Evolutionary conservation across 495 filamentous ascomycete species (phyloP).

Genomic region (Evansstolkia leycettana): DNA sequence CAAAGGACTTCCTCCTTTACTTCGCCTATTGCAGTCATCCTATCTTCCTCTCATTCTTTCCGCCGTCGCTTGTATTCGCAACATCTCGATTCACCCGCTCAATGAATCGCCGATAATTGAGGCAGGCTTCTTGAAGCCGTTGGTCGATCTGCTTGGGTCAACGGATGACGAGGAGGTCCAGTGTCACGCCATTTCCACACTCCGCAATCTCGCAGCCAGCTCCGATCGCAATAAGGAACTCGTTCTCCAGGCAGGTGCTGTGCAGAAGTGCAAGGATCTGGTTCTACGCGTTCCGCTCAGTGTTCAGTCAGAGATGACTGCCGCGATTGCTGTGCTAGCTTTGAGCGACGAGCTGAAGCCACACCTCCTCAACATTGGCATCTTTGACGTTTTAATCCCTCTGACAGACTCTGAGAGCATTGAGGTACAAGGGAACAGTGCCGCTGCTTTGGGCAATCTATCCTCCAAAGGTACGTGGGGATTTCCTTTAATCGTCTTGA

Average conservation of each 20-base stretch:
- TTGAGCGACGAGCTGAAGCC: conserved; percentile 92
- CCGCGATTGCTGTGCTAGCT: conserved; percentile 93
- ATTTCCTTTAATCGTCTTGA: not conserved
- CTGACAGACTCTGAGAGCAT: conserved; percentile 90
- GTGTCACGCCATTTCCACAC: conserved; percentile 94
- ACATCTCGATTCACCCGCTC: conserved; percentile 96
- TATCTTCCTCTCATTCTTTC: conserved; percentile 94
- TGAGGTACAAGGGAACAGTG: conserved; percentile 97
- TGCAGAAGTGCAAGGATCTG: conserved; percentile 96
- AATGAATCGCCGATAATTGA: conserved; percentile 99
- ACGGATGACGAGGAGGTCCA: conserved; percentile 99
- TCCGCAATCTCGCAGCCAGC: conserved; percentile 90
- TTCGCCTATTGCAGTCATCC: conserved; percentile 83
- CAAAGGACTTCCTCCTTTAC: conserved; percentile 67
- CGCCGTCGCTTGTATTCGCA: conserved; percentile 94
- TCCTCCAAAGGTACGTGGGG: conserved; percentile 88
- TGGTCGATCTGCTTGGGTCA: conserved; percentile 87
- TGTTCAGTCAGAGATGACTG: conserved; percentile 98
- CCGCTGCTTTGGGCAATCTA: conserved; percentile 86
- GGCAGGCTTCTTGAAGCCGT: conserved; percentile 82
- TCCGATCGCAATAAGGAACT: conserved; percentile 95
- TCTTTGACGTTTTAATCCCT: conserved; percentile 93
- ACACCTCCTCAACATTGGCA: conserved; percentile 80
- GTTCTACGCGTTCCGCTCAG: conserved; percentile 87
- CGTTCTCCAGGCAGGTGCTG: conserved; percentile 88